Conservation (phyloP, 2,329 filamentous ascomycete species). For the Thermochaetoides dissita region DNA sequence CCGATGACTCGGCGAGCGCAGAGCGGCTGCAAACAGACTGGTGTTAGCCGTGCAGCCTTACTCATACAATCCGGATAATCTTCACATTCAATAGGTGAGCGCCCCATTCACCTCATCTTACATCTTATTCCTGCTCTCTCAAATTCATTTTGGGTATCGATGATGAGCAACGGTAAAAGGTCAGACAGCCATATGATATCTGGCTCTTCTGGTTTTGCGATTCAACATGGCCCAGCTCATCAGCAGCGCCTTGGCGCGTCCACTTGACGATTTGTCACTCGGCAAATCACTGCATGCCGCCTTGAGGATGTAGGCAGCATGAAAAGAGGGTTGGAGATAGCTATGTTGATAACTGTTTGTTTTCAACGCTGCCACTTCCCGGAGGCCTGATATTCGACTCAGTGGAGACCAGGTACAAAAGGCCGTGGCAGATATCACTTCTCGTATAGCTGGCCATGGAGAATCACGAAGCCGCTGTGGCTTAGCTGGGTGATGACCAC, state of each 20-base stretch:
- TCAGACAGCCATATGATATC: slow-evolving; percentile 22
- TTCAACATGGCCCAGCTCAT: slow-evolving; percentile 13
- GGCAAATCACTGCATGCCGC: slow-evolving; percentile 4
- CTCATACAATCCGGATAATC: neutral
- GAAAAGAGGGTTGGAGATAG: slow-evolving; percentile 13
- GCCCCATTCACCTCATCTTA: neutral
- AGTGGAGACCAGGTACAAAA: slow-evolving; percentile 20
- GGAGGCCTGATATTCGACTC: slow-evolving; percentile 27
- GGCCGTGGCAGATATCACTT: slow-evolving; percentile 16
- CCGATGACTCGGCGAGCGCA: neutral
- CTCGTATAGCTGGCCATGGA: slow-evolving; percentile 2
- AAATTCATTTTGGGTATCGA: slow-evolving; percentile 17
- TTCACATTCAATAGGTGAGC: slow-evolving; percentile 6
- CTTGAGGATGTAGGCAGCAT: slow-evolving; percentile 10
- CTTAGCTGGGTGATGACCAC: slow-evolving; percentile 40
- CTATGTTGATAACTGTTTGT: slow-evolving; percentile 6
- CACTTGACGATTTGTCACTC: slow-evolving; percentile 6
- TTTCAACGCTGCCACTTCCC: slow-evolving; percentile 28
- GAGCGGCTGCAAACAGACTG: neutral
- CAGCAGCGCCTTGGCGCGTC: slow-evolving; percentile 14
- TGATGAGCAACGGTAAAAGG: slow-evolving; percentile 36
- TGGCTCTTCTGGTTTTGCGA: slow-evolving; percentile 26
- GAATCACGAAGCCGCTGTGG: slow-evolving; percentile 34
- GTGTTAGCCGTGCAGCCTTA: neutral
- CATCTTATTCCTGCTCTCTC: slow-evolving; percentile 1